Evolutionary conservation across 345 rosid species (phyloP), one percentile per base, ranked within the genome.

Genomic region (Psidium friedrichsthalianum): DNA sequence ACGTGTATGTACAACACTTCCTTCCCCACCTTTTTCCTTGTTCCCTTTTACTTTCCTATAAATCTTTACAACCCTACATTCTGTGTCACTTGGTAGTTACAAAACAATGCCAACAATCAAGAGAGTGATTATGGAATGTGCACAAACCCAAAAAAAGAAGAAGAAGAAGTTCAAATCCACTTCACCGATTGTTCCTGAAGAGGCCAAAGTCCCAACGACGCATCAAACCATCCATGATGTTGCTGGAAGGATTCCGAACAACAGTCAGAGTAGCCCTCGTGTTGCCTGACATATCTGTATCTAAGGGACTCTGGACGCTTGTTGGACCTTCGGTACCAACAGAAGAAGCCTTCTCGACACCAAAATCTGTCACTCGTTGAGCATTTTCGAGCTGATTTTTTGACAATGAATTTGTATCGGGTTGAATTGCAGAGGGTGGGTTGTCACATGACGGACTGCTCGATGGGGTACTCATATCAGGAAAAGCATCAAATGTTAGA

Each of bases 151-250:
- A 81, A 44, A 82, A 53, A 21, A 52, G 3, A 27, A 22, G 20
- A 27, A 25, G 5, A 52, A 21, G 29, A 27, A 42, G 84, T 47
- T 24, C 27, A 32, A n/a, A n/a, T 47, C 51, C 61, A 83, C 85
- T 21, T 56, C 40, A 42, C 85, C 69, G 56, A 53, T 82, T 82
- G 56, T 83, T 83, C 59, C 51, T 83, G 49, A 83, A 83, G 83
- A 86, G 76, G 76, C 58, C 78, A 3, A 74, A 78, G 82, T 86
- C 87, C 85, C 82, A 86, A 51, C 74, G 85, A n/a, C 85, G 88
- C 55, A 86, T 29, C 83, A 86, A 74, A 20, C 83, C 85, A 44
- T 86, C 85, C 82, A 83, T 61, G 56, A 42, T 76, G 69, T 86
- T 69, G 40, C 24, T 29, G 8, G 74, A 47, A 18, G 85, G 83